Percentiles rank a stretch among this genome's conserved stretches.
phyloP scores from a whole-genome alignment of 352 stramenopile genomes.

The Peronosclerospora sorghi region DNA sequence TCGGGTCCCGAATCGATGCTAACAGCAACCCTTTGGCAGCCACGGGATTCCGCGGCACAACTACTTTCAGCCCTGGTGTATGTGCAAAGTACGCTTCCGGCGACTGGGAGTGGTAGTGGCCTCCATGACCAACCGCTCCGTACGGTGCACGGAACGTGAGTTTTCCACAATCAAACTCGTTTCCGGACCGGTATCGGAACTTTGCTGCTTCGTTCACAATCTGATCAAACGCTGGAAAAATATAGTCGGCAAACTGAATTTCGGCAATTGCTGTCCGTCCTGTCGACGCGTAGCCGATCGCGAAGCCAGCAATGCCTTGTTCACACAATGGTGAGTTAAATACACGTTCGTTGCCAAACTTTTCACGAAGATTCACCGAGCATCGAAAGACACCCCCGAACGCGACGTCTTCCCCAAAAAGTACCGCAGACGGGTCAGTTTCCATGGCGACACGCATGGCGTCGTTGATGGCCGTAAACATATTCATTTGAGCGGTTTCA shows the following conservation, averaged over 20 bases:
- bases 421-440: constrained; percentile 83
- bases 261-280: constrained; percentile 95
- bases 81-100: constrained; percentile 96
- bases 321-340: constrained; percentile 96
- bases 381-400: constrained; percentile 98
- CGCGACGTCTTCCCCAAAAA: constrained; percentile 97
- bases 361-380: constrained; percentile 86
- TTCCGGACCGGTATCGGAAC: constrained; percentile 95
- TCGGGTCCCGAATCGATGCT: constrained; percentile 91
- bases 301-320: constrained; percentile 92
- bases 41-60: constrained; percentile 90
- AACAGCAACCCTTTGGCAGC: constrained; percentile 95
- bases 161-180: constrained; percentile 96
- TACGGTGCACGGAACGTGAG: constrained; percentile 93
- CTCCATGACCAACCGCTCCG: constrained; percentile 89
- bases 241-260: constrained; percentile 97
- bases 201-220: constrained; percentile 98
- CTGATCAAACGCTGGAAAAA: constrained; percentile 94
- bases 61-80: constrained; percentile 93
- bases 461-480: constrained; percentile 90
- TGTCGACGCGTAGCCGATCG: constrained; percentile 93
- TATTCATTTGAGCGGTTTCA: constrained; percentile 81
- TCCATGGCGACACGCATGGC: constrained; percentile 83
- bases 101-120: constrained; percentile 92
- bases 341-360: constrained; percentile 91